phyloP scores from a whole-genome alignment of 495 filamentous ascomycete species.

The Hyaloscypha variabilis region DNA sequence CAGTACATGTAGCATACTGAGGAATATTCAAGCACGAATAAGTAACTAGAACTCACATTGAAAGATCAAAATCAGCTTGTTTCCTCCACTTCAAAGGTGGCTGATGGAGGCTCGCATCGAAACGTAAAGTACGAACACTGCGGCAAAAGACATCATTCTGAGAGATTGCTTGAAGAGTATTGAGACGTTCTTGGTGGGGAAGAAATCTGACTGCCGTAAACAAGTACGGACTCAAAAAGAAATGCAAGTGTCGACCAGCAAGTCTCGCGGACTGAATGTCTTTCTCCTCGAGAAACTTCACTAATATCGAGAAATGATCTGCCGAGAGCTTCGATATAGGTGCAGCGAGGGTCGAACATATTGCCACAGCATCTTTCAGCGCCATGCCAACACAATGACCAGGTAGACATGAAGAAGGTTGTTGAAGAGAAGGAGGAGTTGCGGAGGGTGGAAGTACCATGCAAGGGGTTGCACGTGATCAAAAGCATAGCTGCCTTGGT shows the following conservation, averaged over 20 bases:
- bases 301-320: background rate
- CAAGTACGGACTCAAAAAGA: background rate
- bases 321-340: background rate
- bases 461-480: background rate
- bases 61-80: background rate
- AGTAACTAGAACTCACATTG: too few species aligned
- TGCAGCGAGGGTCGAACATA: too few species aligned
- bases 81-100: background rate
- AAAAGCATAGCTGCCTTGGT: slow-evolving; percentile 6
- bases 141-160: background rate
- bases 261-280: background rate
- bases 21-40: too few species aligned
- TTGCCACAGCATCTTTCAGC: too few species aligned
- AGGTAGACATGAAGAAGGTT: background rate
- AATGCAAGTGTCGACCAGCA: background rate
- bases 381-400: too few species aligned
- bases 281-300: background rate
- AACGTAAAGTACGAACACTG: background rate
- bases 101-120: background rate
- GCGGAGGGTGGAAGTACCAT: background rate
- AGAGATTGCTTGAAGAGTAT: background rate
- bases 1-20: too few species aligned
- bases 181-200: background rate
- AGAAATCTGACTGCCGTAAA: background rate
- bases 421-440: background rate